phyloP scores from a whole-genome alignment of 2,329 filamentous ascomycete species.

The Penicillium sp. region DNA sequence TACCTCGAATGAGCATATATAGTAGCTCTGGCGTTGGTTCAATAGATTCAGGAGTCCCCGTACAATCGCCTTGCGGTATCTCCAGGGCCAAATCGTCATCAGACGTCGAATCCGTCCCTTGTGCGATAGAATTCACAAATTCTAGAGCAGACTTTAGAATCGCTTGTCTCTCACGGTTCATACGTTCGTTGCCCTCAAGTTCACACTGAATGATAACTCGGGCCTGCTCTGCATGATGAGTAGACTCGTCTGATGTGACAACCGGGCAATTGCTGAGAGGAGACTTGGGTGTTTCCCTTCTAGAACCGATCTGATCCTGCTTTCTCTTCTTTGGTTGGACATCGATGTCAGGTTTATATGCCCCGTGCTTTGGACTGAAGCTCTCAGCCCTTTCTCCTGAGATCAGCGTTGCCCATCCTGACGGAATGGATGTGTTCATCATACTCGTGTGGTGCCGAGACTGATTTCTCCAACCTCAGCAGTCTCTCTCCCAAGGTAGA shows the following conservation, averaged over 20 bases:
- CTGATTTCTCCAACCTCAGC: constrained; percentile 16
- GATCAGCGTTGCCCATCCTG: constrained; percentile 2
- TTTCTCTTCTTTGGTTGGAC: constrained; percentile 13
- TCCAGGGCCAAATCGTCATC: constrained; percentile 9
- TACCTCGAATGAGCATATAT: constrained; percentile 31
- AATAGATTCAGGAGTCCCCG: constrained; percentile 9
- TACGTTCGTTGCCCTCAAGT: constrained; percentile 22
- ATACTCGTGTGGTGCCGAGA: constrained; percentile 13
- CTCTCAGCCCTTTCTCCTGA: background rate
- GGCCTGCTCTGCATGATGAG: constrained; percentile 33
- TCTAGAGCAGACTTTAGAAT: constrained; percentile 29
- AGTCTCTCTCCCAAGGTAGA: constrained; percentile 23
- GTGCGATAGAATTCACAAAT: constrained; percentile 26
- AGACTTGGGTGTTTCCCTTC: constrained; percentile 8
- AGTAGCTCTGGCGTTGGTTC: constrained; percentile 30
- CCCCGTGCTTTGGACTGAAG: background rate
- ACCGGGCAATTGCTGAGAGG: constrained; percentile 10
- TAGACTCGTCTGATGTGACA: constrained; percentile 21
- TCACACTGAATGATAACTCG: constrained; percentile 30
- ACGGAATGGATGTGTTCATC: background rate
- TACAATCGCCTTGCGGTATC: constrained; percentile 4
- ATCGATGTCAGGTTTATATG: background rate
- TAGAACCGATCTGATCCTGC: constrained; percentile 3
- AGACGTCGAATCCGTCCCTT: background rate
- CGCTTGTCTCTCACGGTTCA: constrained; percentile 25